Percentiles rank a stretch among this genome's conserved stretches.
phyloP scores from a whole-genome alignment of 192 early-diverging fungal genomes.

The Backusella tarrabulga region DNA sequence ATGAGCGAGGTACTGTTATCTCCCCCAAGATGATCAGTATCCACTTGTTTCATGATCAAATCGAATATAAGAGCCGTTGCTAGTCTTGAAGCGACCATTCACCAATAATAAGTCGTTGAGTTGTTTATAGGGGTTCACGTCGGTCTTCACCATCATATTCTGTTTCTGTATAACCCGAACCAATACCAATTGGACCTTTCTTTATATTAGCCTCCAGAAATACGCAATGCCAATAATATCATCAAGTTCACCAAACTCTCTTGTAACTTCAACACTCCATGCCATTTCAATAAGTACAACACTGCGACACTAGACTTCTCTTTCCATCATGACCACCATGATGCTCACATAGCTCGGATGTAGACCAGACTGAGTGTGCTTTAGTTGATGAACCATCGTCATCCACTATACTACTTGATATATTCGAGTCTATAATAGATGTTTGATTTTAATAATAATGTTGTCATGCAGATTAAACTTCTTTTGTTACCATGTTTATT shows the following conservation, averaged over 20 bases:
- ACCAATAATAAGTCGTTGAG: slow-evolving; percentile 49
- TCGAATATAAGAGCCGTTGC: slow-evolving; percentile 30
- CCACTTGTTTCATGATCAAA: slow-evolving; percentile 46
- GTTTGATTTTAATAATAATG: neutral
- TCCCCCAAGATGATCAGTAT: neutral
- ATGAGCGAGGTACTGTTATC: neutral
- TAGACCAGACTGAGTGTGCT: slow-evolving; percentile 30
- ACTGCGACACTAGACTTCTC: slow-evolving; percentile 74
- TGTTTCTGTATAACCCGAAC: slow-evolving; percentile 38
- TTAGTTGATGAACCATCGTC: neutral
- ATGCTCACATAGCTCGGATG: slow-evolving; percentile 61
- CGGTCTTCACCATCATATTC: slow-evolving; percentile 33
- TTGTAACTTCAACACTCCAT: slow-evolving; percentile 57
- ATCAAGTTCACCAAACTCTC: slow-evolving; percentile 48
- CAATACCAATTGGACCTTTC: slow-evolving; percentile 71
- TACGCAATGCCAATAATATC: slow-evolving; percentile 44
- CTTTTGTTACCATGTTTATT: slow-evolving; percentile 47
- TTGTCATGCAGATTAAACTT: neutral
- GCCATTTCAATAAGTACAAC: slow-evolving; percentile 69
- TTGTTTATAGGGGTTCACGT: slow-evolving; percentile 16
- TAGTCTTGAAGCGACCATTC: slow-evolving; percentile 19
- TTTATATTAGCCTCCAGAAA: slow-evolving; percentile 67
- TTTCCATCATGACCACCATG: slow-evolving; percentile 62
- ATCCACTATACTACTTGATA: slow-evolving; percentile 18
- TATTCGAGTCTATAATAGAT: slow-evolving; percentile 23